phyloP scores from a whole-genome alignment of 768 basidiomycete species.

The Boletus rubescentipes region DNA sequence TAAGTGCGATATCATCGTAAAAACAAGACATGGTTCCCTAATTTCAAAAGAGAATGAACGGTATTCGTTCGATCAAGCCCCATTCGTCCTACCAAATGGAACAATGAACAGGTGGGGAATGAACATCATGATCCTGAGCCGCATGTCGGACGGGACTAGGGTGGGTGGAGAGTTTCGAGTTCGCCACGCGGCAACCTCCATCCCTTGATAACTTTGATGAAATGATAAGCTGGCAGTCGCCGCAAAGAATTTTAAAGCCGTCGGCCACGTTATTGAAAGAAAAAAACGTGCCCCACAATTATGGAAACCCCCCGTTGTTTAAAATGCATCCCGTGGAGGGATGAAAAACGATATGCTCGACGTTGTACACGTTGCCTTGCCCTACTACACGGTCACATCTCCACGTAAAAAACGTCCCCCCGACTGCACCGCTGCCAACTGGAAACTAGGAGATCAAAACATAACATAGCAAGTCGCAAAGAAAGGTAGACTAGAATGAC shows the following conservation, averaged over 20 bases:
- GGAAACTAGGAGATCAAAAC: slow-evolving; percentile 5
- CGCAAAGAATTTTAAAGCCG: no score
- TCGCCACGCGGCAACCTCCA: neutral
- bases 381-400: neutral
- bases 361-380: neutral
- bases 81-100: no score
- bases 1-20: neutral
- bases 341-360: neutral
- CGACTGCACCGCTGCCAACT: neutral
- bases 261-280: no score
- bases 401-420: neutral
- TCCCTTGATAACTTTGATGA: no score
- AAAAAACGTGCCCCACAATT: slow-evolving; percentile 5
- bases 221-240: no score
- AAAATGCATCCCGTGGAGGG: neutral
- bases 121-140: neutral
- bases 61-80: neutral
- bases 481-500: slow-evolving; percentile 9
- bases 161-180: neutral
- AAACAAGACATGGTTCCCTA: neutral
- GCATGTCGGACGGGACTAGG: neutral
- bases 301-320: neutral
- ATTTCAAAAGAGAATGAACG: neutral
- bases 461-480: slow-evolving; percentile 15
- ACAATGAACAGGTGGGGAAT: no score